Base-by-base conservation (phyloP, 805 yeast species). In the Pichia cabralensis region DNA sequence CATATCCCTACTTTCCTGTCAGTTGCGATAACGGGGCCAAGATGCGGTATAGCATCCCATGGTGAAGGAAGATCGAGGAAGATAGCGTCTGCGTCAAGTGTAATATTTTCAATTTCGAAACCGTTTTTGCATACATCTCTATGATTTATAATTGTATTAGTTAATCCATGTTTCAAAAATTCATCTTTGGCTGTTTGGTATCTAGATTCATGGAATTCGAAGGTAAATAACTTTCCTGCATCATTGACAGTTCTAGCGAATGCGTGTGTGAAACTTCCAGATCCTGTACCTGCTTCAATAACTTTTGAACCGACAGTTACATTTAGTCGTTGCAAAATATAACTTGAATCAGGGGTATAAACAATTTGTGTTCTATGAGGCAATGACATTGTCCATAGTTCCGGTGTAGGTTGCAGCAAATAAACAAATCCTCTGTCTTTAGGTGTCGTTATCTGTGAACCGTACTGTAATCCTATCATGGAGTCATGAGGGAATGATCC, bases 351-450 rank as follows among this genome's bases (percentile, higher is more conserved):
- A 8, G 95, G 95, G 0, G 96, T 82, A 54, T 92, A 92, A 1
- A 92, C 97, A 44, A 92, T 92, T 61, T 92, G 99, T 0, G 99
- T 92, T 57, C 99, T 69, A 54, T 92, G 99, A 3, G 98, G 97
- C 23, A 92, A 63, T 0, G 96, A 83, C n/a, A 84, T 50, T 0
- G 96, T 81, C 99, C 99, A 92, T 16, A 92, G 61, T 57, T 92
- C 99, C 0, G 99, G 88, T 0, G 94, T 79, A 1, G 98, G 97
- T 41, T 82, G 88, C 30, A 92, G 58, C 11, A 92, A 63, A 52
- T 89, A 94, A 31, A 92, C 74, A 52, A 86, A 92, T 0, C 95
- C 95, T 47, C 71, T 69, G 0, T 88, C 94, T 41, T 72, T 74
- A 11, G 69, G 60, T 24, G 70, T 58, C 4, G 86, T 71, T 49